Evolutionary conservation across 2,329 filamentous ascomycete species (phyloP).

Genomic region (Aspergillus sp.): DNA sequence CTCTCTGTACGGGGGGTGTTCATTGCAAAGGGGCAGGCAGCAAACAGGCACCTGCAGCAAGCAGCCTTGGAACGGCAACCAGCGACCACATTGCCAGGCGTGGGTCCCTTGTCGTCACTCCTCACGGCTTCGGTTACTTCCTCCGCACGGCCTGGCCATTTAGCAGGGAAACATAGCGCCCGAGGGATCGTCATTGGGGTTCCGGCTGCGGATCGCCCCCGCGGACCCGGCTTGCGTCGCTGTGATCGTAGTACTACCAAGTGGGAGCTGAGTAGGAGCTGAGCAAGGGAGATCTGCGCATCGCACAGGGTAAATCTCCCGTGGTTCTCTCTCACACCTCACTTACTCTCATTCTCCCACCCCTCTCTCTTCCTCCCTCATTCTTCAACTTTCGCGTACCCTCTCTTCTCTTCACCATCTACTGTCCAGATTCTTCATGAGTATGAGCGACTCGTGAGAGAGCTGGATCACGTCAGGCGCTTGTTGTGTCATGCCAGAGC

Average conservation of each 20-base stretch:
- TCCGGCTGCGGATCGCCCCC: constrained; percentile 1
- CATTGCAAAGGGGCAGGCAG: background rate
- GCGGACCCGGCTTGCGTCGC: background rate
- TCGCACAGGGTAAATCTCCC: background rate
- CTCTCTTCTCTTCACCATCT: background rate
- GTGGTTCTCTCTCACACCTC: background rate
- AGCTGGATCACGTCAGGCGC: background rate
- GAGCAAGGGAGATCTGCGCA: constrained; percentile 8
- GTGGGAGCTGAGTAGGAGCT: too few relatives aligned
- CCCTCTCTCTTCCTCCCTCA: background rate
- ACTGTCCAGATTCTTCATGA: background rate
- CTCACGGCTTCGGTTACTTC: background rate
- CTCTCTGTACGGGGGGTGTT: background rate
- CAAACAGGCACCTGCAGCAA: background rate
- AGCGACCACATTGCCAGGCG: background rate
- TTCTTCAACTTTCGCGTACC: background rate
- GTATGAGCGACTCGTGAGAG: background rate
- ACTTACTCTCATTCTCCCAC: background rate
- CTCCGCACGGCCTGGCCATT: background rate
- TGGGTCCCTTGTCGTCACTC: constrained; percentile 3
- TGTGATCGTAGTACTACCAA: too few relatives aligned
- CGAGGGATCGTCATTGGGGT: constrained; percentile 3
- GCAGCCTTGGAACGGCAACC: background rate
- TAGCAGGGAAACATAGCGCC: background rate
- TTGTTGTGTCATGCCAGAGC: constrained; percentile 19